phyloP scores from a whole-genome alignment of 1,284 basidiomycete species.

The Irpex sp. region DNA sequence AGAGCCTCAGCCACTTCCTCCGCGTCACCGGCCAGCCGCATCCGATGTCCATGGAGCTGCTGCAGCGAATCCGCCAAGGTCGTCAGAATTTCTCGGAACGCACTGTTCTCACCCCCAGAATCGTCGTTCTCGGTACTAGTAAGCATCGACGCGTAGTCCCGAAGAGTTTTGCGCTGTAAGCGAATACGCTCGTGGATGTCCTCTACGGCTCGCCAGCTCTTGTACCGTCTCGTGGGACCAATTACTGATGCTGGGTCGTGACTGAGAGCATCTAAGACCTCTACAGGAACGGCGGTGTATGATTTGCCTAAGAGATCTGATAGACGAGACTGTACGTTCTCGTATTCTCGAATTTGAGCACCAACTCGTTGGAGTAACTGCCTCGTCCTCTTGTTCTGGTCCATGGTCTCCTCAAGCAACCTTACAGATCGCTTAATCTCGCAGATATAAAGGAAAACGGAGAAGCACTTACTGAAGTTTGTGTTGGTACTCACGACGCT shows the following conservation, averaged over 20 bases:
- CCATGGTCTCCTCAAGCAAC: constrained; percentile 47
- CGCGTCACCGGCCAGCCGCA: constrained; percentile 36
- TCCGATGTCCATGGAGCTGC: constrained; percentile 30
- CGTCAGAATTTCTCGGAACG: constrained; percentile 50
- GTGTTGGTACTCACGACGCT: constrained; percentile 50
- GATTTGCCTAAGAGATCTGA: constrained; percentile 41
- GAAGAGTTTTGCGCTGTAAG: constrained; percentile 52
- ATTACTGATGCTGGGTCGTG: constrained; percentile 72
- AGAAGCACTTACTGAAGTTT: constrained; percentile 46
- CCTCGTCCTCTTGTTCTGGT: constrained; percentile 60
- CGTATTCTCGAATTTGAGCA: constrained; percentile 55
- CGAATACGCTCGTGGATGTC: constrained; percentile 58
- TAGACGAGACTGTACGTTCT: constrained; percentile 47
- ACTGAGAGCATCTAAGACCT: constrained; percentile 63
- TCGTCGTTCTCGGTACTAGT: constrained; percentile 7
- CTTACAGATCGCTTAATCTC: constrained; percentile 17
- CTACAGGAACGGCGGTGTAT: constrained; percentile 47
- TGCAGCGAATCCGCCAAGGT: constrained; percentile 42
- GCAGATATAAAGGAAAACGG: too few species aligned
- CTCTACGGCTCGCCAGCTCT: constrained; percentile 65
- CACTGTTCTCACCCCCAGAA: constrained; percentile 24
- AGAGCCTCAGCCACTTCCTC: constrained; percentile 44
- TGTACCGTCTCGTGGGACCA: constrained; percentile 47
- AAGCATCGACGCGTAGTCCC: constrained; percentile 29
- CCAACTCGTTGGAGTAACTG: constrained; percentile 62